A percentile compares a stretch with the other conserved stretches of the same genome.
These are phyloP conservation scores for Excoecaria cochinchinensis DNA, from an alignment of 345 rosid genomes.

Conservation along the genomic window DNA sequence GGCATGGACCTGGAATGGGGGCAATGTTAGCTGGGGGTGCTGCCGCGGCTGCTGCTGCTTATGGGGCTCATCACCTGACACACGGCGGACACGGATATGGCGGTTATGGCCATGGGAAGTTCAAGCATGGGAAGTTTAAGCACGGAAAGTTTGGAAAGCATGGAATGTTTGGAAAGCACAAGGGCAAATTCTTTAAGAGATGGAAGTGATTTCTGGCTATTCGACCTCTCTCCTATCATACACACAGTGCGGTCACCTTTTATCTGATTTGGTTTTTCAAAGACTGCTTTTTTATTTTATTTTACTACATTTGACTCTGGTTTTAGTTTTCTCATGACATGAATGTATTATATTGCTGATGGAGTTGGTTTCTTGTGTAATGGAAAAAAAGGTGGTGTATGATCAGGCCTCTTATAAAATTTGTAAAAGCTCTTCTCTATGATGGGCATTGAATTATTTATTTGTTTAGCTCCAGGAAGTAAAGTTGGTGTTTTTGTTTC, in stretches of 20 bases:
- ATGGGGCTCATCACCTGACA: slow-evolving; percentile 61
- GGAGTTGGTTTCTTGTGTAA: not conserved
- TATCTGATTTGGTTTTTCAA: not conserved
- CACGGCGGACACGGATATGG: slow-evolving; percentile 66
- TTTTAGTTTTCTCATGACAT: not conserved
- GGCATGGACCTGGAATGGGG: slow-evolving; percentile 54
- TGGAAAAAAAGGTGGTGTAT: not conserved
- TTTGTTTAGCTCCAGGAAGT: too few species aligned
- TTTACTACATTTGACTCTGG: not conserved
- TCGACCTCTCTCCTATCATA: not conserved
- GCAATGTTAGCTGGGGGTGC: slow-evolving; percentile 64
- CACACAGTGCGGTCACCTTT: not conserved
- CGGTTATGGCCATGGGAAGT: slow-evolving; percentile 57
- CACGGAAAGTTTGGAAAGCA: slow-evolving; percentile 67
- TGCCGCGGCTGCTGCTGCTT: slow-evolving; percentile 69
- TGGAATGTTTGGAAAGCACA: slow-evolving; percentile 68
- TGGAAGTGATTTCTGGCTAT: slow-evolving; percentile 24
- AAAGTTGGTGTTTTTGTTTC: too few species aligned
- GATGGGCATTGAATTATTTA: too few species aligned
- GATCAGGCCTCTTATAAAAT: too few species aligned
- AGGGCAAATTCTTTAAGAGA: slow-evolving; percentile 40
- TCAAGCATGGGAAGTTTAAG: slow-evolving; percentile 69
- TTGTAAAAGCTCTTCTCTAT: too few species aligned
- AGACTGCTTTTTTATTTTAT: not conserved
- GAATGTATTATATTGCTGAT: not conserved